Conservation (phyloP, 768 basidiomycete species). For the Psilocybe sp. region DNA sequence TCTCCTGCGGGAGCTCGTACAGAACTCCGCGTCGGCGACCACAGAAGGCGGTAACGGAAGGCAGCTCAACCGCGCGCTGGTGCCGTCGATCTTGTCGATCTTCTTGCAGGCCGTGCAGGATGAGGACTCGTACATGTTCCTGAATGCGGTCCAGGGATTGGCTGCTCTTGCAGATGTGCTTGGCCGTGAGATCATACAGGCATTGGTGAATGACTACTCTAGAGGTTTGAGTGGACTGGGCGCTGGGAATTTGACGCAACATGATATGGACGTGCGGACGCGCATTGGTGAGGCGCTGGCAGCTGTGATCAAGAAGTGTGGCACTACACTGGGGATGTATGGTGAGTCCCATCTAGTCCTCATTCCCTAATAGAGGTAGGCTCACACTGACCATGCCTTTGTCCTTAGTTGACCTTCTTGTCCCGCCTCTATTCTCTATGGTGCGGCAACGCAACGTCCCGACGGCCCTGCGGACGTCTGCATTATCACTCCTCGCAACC, state of each 20-base stretch:
- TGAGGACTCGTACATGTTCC: constrained; percentile 92
- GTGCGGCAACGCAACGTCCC: constrained; percentile 63
- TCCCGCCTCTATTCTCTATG: constrained; percentile 68
- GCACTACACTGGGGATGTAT: constrained; percentile 63
- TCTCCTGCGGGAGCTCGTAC: constrained; percentile 75
- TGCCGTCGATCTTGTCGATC: constrained; percentile 83
- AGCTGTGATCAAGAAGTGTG: constrained; percentile 71
- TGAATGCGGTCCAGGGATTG: constrained; percentile 90
- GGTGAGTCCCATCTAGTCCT: constrained; percentile 39
- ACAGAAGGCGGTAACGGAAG: constrained; percentile 14
- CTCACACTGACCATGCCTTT: not conserved
- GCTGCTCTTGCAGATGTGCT: constrained; percentile 79
- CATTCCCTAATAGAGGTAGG: not conserved
- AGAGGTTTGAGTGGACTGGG: constrained; percentile 49
- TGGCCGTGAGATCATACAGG: constrained; percentile 68
- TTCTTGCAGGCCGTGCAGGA: constrained; percentile 85
- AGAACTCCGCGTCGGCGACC: constrained; percentile 21
- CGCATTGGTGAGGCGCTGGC: constrained; percentile 85
- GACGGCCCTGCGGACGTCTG: constrained; percentile 64
- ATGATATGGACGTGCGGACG: constrained; percentile 71
- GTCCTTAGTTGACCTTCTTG: constrained; percentile 57
- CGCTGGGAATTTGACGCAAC: constrained; percentile 41
- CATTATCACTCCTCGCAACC: constrained; percentile 64
- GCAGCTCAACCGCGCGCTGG: constrained; percentile 33
- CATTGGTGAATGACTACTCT: constrained; percentile 66